phyloP scores from a whole-genome alignment of 2,329 filamentous ascomycete genomes.

The Pseudogymnoascus pannorum region DNA sequence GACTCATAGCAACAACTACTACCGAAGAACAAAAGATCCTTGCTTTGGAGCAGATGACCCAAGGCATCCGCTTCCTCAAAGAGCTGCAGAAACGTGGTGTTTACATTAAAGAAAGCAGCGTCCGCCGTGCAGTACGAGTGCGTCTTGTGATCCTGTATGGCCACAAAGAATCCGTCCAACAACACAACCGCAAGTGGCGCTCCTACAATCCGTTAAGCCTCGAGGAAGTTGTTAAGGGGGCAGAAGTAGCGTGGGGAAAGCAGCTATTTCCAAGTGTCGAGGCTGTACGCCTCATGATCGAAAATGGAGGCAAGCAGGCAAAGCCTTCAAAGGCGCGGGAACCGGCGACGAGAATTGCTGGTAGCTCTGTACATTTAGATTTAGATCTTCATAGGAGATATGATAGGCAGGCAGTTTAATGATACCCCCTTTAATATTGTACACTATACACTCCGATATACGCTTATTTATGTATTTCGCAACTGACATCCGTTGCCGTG shows the following conservation, averaged over 20 bases:
- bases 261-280: constrained; percentile 3
- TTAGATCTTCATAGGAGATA: background rate
- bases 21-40: constrained; percentile 7
- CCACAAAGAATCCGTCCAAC: constrained; percentile 17
- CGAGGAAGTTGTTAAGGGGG: constrained; percentile 16
- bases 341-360: background rate
- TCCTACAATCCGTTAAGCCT: constrained; percentile 11
- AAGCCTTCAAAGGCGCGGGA: background rate
- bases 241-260: constrained; percentile 20
- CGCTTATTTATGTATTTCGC: background rate
- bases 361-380: background rate
- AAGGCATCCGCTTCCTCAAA: constrained; percentile 24
- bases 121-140: constrained; percentile 20
- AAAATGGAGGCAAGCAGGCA: background rate
- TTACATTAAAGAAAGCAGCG: constrained; percentile 5
- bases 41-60: constrained; percentile 14
- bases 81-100: constrained; percentile 18
- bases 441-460: background rate
- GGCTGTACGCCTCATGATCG: background rate
- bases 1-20: background rate
- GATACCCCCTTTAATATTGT: constrained; percentile 4
- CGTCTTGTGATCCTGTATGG: constrained; percentile 25
- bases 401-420: constrained; percentile 3
- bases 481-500: background rate
- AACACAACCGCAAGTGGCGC: constrained; percentile 17